Evolutionary conservation across 2,329 filamentous ascomycete genomes (phyloP).

Genomic region (Sporothrix brunneoviolacea): DNA sequence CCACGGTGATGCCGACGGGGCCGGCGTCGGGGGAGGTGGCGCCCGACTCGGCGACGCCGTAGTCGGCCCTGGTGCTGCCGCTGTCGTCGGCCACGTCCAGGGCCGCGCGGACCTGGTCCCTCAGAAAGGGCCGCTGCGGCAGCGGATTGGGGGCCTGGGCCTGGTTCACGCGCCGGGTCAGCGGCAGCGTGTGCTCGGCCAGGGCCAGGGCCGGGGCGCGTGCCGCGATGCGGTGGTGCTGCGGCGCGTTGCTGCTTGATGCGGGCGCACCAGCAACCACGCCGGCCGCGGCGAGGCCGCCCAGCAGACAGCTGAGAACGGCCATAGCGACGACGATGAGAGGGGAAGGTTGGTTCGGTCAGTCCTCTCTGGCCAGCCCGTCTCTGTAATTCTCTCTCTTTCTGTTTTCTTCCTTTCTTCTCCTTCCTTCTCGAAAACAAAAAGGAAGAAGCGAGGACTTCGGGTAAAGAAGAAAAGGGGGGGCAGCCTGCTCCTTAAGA

Average conservation of each 20-base stretch:
- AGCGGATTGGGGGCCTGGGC: not conserved
- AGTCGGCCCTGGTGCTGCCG: not conserved
- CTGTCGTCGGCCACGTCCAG: not conserved
- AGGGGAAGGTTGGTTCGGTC: not conserved
- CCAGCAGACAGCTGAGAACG: constrained; percentile 9
- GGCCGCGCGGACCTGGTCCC: not conserved
- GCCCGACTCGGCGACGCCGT: not conserved
- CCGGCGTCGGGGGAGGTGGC: not conserved
- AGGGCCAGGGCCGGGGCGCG: constrained; percentile 13
- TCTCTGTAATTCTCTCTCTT: not conserved
- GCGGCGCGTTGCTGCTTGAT: not conserved
- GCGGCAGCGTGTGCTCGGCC: constrained; percentile 10
- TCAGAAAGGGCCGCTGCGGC: constrained; percentile 1
- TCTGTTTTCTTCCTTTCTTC: not conserved
- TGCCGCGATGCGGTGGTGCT: constrained; percentile 1
- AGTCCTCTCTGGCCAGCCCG: not conserved
- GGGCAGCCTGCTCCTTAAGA: not conserved
- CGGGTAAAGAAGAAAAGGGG: not conserved
- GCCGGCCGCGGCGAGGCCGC: constrained; percentile 9
- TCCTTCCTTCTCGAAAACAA: not conserved
- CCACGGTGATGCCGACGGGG: not conserved
- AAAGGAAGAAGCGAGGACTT: not conserved
- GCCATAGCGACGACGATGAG: not conserved
- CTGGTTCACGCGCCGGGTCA: not conserved
- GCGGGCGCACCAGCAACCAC: constrained; percentile 1